These are phyloP conservation scores for Yamadazyma mexicana DNA, from an alignment of 1,139 yeast genomes.

Conservation along the genomic window DNA sequence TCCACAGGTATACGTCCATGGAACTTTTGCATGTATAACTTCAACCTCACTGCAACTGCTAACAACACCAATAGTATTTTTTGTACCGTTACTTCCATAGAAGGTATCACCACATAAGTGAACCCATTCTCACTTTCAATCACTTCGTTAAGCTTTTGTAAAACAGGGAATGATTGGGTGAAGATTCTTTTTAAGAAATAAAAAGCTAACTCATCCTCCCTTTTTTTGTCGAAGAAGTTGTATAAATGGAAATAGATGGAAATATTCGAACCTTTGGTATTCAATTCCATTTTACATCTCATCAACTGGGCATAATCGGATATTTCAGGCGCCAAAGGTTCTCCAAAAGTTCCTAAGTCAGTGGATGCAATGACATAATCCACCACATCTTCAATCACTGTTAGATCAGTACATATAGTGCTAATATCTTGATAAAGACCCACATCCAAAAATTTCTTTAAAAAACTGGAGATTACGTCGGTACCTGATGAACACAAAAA, in stretches of 20 bases:
- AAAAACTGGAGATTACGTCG: no score
- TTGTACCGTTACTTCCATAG: conserved; percentile 28
- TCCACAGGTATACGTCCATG: background rate
- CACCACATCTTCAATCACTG: background rate
- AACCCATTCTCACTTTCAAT: conserved; percentile 4
- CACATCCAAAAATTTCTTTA: conserved; percentile 4
- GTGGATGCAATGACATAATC: background rate
- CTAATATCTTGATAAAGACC: conserved; percentile 1
- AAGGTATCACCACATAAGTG: conserved; percentile 33
- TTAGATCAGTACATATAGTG: background rate
- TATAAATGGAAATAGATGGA: conserved; percentile 29
- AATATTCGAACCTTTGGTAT: conserved; percentile 26
- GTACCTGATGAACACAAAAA: no score
- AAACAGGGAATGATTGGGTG: conserved; percentile 16
- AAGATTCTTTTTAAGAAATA: conserved; percentile 32
- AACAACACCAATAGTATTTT: conserved; percentile 26
- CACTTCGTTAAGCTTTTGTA: background rate
- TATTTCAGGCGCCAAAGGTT: no score
- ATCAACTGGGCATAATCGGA: background rate
- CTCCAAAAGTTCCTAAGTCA: background rate
- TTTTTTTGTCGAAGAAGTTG: conserved; percentile 29
- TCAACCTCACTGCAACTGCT: conserved; percentile 13
- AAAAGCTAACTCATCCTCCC: conserved; percentile 24
- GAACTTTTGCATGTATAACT: background rate
- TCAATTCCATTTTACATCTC: conserved; percentile 22